These are phyloP conservation scores for Debaryomyces castellii DNA, from an alignment of 805 yeast species.

Conservation along the genomic window DNA sequence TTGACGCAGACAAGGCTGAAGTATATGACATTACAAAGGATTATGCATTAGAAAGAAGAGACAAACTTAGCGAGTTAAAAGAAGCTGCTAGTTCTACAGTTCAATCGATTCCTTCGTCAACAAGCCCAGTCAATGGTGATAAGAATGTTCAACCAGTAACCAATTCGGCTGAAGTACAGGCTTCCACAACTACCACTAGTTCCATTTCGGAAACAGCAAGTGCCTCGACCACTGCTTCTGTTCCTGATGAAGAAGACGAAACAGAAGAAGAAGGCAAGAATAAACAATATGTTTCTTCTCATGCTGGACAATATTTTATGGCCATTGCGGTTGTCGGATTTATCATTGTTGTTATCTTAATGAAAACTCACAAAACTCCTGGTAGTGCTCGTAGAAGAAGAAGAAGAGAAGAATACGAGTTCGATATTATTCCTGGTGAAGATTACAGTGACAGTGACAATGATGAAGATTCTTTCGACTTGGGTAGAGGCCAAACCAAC, in stretches of 20 bases:
- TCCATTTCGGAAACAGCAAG: conserved; percentile 2
- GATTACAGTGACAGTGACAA: conserved; percentile 42
- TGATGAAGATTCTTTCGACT: conserved; percentile 31
- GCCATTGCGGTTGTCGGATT: conserved; percentile 61
- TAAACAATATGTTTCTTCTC: conserved; percentile 36
- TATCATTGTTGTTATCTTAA: conserved; percentile 43
- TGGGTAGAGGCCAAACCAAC: conserved; percentile 20
- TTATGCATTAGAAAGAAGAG: conserved; percentile 40
- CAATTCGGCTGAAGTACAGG: background rate
- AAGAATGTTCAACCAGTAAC: conserved; percentile 10
- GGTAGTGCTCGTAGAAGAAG: conserved; percentile 46
- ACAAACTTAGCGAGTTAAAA: conserved; percentile 15
- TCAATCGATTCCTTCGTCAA: background rate
- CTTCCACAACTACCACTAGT: conserved; percentile 3
- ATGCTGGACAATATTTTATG: conserved; percentile 62
- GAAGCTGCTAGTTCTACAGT: conserved; percentile 7
- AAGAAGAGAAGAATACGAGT: conserved; percentile 70
- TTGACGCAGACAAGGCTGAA: conserved; percentile 62
- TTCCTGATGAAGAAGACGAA: conserved; percentile 4
- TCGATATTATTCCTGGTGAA: conserved; percentile 74
- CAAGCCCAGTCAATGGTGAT: conserved; percentile 9
- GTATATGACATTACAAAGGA: conserved; percentile 52
- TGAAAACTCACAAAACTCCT: conserved; percentile 43
- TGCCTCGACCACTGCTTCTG: conserved; percentile 1
- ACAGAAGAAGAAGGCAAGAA: conserved; percentile 36